Evolutionary conservation across 805 yeast genomes (phyloP).

Genomic region (Ascoidea asiatica): DNA sequence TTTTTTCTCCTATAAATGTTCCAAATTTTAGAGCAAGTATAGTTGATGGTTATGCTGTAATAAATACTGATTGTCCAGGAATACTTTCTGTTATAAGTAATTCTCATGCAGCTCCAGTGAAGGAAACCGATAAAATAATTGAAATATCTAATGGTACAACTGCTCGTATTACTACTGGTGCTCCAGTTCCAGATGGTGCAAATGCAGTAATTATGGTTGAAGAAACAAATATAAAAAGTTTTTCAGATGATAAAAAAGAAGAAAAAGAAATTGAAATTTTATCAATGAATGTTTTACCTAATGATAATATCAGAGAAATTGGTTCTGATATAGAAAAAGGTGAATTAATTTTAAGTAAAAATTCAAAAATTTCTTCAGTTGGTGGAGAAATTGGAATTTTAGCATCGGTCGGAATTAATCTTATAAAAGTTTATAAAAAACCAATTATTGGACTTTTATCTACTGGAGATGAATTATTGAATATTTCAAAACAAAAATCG

Average conservation of each 20-base stretch:
- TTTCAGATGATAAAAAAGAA: slow-evolving; percentile 24
- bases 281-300: slow-evolving; percentile 23
- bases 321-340: slow-evolving; percentile 36
- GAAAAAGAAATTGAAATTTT: slow-evolving; percentile 26
- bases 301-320: slow-evolving; percentile 32
- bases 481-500: slow-evolving; percentile 12
- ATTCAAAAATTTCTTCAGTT: slow-evolving; percentile 21
- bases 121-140: slow-evolving; percentile 11
- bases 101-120: slow-evolving; percentile 30
- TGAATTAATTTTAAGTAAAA: slow-evolving; percentile 21
- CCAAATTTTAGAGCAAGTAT: slow-evolving; percentile 41
- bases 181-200: slow-evolving; percentile 41
- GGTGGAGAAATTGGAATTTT: slow-evolving; percentile 40
- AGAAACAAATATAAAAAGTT: slow-evolving; percentile 26
- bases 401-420: slow-evolving; percentile 30
- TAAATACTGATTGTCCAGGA: slow-evolving; percentile 31
- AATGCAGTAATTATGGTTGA: slow-evolving; percentile 42
- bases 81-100: slow-evolving; percentile 24
- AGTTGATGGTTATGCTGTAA: slow-evolving; percentile 43
- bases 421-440: slow-evolving; percentile 23
- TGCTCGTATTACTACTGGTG: slow-evolving; percentile 41
- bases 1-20: slow-evolving; percentile 24
- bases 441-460: slow-evolving; percentile 35
- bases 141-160: slow-evolving; percentile 19
- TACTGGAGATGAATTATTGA: slow-evolving; percentile 38